Percentiles rank a stretch among this genome's conserved stretches.
Evolutionary conservation across 306 rosid genomes (phyloP).

Genomic region (Gleditsia sinensis): DNA sequence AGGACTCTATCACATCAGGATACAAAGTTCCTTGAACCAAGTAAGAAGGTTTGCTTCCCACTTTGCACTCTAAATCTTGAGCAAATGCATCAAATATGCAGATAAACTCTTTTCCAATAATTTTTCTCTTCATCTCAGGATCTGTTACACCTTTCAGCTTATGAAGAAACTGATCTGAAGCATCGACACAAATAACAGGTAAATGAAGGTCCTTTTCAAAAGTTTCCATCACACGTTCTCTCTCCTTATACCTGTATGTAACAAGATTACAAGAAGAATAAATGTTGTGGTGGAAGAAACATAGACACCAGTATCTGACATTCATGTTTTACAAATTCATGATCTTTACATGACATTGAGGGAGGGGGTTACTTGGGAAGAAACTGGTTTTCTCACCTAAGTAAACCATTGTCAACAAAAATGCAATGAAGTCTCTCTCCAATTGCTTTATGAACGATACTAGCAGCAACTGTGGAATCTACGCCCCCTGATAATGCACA

Average conservation of each 20-base stretch:
- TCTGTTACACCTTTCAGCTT: constrained; percentile 84
- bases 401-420: constrained; percentile 92
- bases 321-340: background rate
- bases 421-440: constrained; percentile 94
- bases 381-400: constrained; percentile 57
- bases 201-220: constrained; percentile 89
- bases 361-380: background rate
- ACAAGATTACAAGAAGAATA: constrained; percentile 19
- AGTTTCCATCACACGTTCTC: constrained; percentile 87
- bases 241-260: constrained; percentile 72
- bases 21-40: constrained; percentile 95
- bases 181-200: constrained; percentile 85
- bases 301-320: background rate
- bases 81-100: constrained; percentile 81
- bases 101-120: constrained; percentile 90
- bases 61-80: constrained; percentile 60
- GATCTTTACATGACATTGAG: background rate
- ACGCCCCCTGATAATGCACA: constrained; percentile 98
- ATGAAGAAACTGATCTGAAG: constrained; percentile 64
- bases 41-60: constrained; percentile 67
- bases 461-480: constrained; percentile 96
- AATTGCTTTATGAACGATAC: constrained; percentile 89
- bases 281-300: background rate
- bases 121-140: constrained; percentile 92
- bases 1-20: constrained; percentile 96